These are phyloP conservation scores for Theileria luwenshuni DNA, from an alignment of 169 alveolate species.

Conservation along the genomic window DNA sequence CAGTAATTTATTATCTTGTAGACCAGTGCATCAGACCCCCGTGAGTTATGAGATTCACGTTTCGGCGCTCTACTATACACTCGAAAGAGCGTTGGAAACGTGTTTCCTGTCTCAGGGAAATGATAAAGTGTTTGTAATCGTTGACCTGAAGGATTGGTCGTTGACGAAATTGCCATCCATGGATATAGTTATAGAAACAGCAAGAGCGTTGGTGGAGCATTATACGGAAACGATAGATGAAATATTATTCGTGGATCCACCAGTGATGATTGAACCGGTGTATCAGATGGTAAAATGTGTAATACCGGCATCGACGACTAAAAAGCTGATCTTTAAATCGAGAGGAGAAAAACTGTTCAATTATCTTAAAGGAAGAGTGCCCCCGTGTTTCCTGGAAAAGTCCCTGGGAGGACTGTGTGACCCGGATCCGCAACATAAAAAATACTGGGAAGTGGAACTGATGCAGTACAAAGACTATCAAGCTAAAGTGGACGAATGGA, in stretches of 20 bases:
- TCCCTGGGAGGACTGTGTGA: conserved; percentile 55
- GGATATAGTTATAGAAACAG: conserved; percentile 58
- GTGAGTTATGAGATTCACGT: conserved; percentile 44
- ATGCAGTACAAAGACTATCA: conserved; percentile 3
- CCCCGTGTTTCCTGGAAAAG: conserved; percentile 31
- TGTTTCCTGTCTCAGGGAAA: conserved; percentile 31
- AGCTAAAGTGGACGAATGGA: conserved; percentile 41
- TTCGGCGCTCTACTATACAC: conserved; percentile 30
- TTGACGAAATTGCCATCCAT: conserved; percentile 50
- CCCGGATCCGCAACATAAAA: conserved; percentile 22
- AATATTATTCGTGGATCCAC: conserved; percentile 49
- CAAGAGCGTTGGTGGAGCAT: conserved; percentile 54
- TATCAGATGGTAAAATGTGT: conserved; percentile 63
- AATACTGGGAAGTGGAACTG: conserved; percentile 48
- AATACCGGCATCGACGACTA: conserved; percentile 49
- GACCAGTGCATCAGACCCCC: conserved; percentile 43
- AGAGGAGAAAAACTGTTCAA: conserved; percentile 37
- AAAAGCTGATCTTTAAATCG: conserved; percentile 36
- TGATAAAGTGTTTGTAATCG: conserved; percentile 56
- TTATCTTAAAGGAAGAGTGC: conserved; percentile 17
- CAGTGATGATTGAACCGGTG: conserved; percentile 51
- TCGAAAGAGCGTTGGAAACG: conserved; percentile 49
- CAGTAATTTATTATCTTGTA: background rate
- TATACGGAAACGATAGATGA: conserved; percentile 60
- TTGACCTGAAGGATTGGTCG: conserved; percentile 62